Evolutionary conservation across 176 grass and related monocot genomes (phyloP).

Genomic region (Triticum timopheevii): DNA sequence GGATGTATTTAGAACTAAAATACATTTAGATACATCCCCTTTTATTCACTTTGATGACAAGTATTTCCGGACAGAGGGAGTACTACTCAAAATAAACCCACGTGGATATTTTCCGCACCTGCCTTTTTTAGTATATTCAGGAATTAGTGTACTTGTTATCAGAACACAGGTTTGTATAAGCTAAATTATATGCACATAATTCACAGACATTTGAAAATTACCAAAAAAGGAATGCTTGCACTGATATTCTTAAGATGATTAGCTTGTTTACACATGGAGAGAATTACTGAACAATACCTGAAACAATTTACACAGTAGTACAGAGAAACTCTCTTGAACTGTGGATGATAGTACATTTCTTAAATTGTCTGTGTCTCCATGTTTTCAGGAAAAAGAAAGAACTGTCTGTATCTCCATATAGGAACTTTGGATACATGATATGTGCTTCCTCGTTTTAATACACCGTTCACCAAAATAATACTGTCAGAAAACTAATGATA

Average conservation of each 20-base stretch:
- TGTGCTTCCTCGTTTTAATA: neutral
- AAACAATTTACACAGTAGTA: neutral
- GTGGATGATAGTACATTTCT: neutral
- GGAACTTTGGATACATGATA: neutral
- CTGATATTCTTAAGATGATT: neutral
- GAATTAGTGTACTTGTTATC: neutral
- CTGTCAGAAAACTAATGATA: conserved; percentile 4
- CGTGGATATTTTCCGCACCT: neutral
- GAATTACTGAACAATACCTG: neutral
- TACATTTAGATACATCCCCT: too few relatives aligned
- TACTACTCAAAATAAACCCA: neutral
- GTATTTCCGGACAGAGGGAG: too few relatives aligned
- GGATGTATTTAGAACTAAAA: too few relatives aligned
- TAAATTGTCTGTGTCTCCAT: neutral
- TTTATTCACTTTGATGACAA: too few relatives aligned
- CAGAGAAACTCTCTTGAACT: conserved; percentile 16
- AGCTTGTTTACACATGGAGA: neutral
- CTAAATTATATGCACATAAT: neutral
- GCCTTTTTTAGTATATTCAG: neutral
- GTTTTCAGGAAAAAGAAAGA: neutral
- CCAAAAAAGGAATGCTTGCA: neutral
- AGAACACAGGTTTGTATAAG: neutral
- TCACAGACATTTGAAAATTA: neutral
- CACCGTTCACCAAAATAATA: neutral
- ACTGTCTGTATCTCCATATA: neutral